phyloP scores from a whole-genome alignment of 2,329 filamentous ascomycete species.

The Balansia obtecta region DNA sequence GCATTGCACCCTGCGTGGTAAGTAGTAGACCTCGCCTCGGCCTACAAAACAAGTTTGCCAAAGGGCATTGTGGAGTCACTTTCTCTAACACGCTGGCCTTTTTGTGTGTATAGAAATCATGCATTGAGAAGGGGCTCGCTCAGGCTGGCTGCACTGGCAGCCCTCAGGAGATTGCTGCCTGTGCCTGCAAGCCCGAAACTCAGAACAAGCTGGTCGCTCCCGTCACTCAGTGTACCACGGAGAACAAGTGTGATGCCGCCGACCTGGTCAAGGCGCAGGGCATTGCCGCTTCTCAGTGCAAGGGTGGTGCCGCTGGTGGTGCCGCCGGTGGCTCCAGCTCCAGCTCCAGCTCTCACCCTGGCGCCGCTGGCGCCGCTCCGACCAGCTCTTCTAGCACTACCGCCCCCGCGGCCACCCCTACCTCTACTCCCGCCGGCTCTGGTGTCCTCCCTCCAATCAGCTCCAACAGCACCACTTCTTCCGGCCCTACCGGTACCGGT shows the following conservation, averaged over 20 bases:
- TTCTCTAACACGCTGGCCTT: not conserved
- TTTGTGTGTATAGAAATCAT: constrained; percentile 19
- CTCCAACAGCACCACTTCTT: too few relatives aligned
- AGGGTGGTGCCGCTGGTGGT: too few relatives aligned
- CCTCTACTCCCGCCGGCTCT: not conserved
- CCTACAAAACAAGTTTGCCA: too few relatives aligned
- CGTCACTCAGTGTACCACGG: constrained; percentile 20
- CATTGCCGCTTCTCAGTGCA: constrained; percentile 20
- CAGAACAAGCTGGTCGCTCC: constrained; percentile 18
- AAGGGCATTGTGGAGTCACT: not conserved
- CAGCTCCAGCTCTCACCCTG: too few relatives aligned
- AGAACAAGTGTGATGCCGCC: constrained; percentile 18
- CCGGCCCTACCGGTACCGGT: too few relatives aligned
- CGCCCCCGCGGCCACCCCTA: too few relatives aligned
- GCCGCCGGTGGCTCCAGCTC: too few relatives aligned
- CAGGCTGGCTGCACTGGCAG: constrained; percentile 7
- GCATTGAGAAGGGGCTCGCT: constrained; percentile 23
- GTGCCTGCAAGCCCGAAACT: constrained; percentile 27
- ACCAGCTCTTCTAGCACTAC: too few relatives aligned
- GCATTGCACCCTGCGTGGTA: constrained; percentile 28
- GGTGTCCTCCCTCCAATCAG: too few relatives aligned
- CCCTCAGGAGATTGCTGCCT: constrained; percentile 13
- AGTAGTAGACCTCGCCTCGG: too few relatives aligned
- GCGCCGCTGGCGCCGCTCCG: too few relatives aligned
- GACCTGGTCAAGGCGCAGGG: constrained; percentile 20